phyloP scores from a whole-genome alignment of 1,284 basidiomycete genomes.

The Amylostereum areolatum region DNA sequence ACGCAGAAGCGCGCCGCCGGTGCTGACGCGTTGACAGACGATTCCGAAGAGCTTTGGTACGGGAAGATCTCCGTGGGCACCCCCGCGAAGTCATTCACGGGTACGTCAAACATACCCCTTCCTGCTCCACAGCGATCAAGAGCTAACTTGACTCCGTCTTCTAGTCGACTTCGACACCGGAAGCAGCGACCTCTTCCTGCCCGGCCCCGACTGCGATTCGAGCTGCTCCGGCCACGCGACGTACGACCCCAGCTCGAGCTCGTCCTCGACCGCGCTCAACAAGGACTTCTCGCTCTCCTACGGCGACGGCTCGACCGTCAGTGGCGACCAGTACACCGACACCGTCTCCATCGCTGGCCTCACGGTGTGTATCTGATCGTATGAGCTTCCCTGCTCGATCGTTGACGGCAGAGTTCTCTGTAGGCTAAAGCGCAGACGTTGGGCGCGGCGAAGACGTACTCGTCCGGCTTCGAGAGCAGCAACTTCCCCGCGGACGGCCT shows the following conservation, averaged over 20 bases:
- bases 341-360: slow-evolving; percentile 25
- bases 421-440: slow-evolving; percentile 16
- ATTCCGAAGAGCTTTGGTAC: slow-evolving; percentile 8
- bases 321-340: slow-evolving; percentile 29
- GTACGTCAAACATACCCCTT: background rate
- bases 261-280: slow-evolving; percentile 22
- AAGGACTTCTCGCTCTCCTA: slow-evolving; percentile 23
- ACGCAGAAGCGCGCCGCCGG: slow-evolving; percentile 5
- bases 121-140: background rate
- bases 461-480: slow-evolving; percentile 10
- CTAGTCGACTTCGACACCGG: slow-evolving; percentile 24
- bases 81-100: slow-evolving; percentile 7
- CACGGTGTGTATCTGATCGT: slow-evolving; percentile 16
- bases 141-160: background rate
- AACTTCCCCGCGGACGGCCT: slow-evolving; percentile 24
- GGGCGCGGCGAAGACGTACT: slow-evolving; percentile 18
- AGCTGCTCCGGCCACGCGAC: slow-evolving; percentile 28
- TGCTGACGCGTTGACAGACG: slow-evolving; percentile 7
- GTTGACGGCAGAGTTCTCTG: slow-evolving; percentile 6
- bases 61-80: slow-evolving; percentile 10
- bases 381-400: background rate
- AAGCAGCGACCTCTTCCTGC: slow-evolving; percentile 25
- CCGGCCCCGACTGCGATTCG: slow-evolving; percentile 16
- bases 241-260: slow-evolving; percentile 27
- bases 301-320: slow-evolving; percentile 27